A percentile compares a stretch with the other conserved stretches of the same genome.
Conservation (phyloP, 2,329 filamentous ascomycete species). For the Botrytis deweyae region DNA sequence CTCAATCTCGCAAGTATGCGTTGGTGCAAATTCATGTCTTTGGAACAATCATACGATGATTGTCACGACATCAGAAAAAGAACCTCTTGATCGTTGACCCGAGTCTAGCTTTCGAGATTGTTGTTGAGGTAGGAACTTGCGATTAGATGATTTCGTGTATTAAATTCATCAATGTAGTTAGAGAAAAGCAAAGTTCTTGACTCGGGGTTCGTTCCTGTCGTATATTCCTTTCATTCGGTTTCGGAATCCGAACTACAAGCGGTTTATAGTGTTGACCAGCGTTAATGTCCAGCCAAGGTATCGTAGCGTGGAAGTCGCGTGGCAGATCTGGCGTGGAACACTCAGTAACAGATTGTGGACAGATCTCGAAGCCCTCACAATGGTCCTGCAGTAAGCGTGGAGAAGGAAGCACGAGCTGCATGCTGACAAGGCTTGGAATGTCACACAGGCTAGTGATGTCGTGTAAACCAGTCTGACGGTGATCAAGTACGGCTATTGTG, state of each 20-base stretch:
- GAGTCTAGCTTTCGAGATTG: not conserved
- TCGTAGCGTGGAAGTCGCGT: not conserved
- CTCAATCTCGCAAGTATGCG: not conserved
- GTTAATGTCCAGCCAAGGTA: not conserved
- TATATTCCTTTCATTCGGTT: constrained; percentile 2
- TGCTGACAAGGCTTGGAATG: not conserved
- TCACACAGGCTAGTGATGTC: not conserved
- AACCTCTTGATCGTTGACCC: not conserved
- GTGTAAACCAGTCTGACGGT: not conserved
- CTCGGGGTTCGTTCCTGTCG: not conserved
- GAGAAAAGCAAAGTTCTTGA: not conserved
- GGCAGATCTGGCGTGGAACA: not conserved
- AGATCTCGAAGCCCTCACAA: not conserved
- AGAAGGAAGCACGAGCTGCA: constrained; percentile 1
- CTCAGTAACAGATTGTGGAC: not conserved
- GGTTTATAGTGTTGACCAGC: not conserved
- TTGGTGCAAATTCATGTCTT: not conserved
- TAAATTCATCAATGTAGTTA: not conserved
- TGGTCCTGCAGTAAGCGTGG: not conserved
- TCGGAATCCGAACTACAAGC: not conserved
- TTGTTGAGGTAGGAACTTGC: not conserved
- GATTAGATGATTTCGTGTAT: not conserved
- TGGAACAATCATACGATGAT: not conserved
- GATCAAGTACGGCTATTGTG: not conserved
- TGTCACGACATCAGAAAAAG: not conserved